Evolutionary conservation across 2,329 filamentous ascomycete species (phyloP), one percentile per base, ranked within the genome.

Genomic region (Penicillium brevicompactum): DNA sequence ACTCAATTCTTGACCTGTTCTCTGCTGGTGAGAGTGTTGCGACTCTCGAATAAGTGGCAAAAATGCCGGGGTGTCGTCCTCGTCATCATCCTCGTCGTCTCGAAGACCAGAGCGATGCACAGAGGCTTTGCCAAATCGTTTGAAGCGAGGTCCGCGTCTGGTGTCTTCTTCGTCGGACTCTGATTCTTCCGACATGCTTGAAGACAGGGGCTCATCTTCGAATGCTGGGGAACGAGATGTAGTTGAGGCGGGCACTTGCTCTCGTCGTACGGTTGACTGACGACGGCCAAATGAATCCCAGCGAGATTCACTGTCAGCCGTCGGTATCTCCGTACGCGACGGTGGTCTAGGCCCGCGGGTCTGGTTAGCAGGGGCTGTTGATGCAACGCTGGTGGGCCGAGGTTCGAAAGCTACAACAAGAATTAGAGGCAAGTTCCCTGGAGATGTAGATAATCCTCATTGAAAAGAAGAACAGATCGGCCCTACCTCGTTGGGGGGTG

Each of bases 51-150:
- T 61, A 18, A 79, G 64, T 1, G 78, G 77, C 1, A 80, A 67
- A 53, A 81, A 80, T 2, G 78, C 76, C 0, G 77, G 77, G 0
- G 76, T 69, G 18, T 79, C 77, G 34, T 79, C 77, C 11, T 77
- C 77, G 22, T 77, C 77, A 21, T 78, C 75, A 14, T 78, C 70
- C 18, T 76, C 75, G 4, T 75, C 70, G 24, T 75, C 71, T 21
- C 67, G 56, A 11, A 71, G 51, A 38, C 70, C 60, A 1, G 66
- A 62, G 22, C 67, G 68, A 51, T 74, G 72, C 3, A 62, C 70
- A 4, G 75, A 77, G 44, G 72, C 74, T 56, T 72, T 72, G 8
- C 74, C 74, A 51, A 76, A 76, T 8, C 72, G 71, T 55, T 68
- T 70, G 51, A 74, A 73, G 9, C 67, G 61, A 2, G 67, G 68